phyloP scores from a whole-genome alignment of 2,329 filamentous ascomycete species.

The Leptoxyphium fumago region DNA sequence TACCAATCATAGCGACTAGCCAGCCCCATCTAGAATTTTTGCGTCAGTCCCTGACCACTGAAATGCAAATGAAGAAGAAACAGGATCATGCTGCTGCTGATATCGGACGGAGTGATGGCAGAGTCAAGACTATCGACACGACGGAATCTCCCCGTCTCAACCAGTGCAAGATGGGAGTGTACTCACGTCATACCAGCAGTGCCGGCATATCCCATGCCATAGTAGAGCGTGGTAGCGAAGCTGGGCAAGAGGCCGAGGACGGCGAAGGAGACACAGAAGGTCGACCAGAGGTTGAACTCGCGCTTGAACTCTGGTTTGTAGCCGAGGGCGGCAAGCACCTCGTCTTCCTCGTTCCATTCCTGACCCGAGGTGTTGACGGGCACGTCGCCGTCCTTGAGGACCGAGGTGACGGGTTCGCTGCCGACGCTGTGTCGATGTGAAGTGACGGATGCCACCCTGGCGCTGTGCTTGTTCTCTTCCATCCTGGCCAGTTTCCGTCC shows the following conservation, averaged over 20 bases:
- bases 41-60: no score
- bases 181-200: constrained; percentile 39
- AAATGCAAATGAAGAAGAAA: no score
- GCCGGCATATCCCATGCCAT: constrained; percentile 44
- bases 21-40: constrained; percentile 44
- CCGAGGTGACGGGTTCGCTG: constrained; percentile 38
- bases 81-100: no score
- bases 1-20: constrained; percentile 57
- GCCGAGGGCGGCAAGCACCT: constrained; percentile 46
- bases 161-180: neutral
- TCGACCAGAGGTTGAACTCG: constrained; percentile 60
- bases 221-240: constrained; percentile 57
- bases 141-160: no score
- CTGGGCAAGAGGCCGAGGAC: constrained; percentile 56
- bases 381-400: constrained; percentile 33
- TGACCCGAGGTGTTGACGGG: constrained; percentile 29
- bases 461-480: constrained; percentile 6
- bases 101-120: no score
- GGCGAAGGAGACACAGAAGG: constrained; percentile 60
- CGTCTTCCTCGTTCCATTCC: constrained; percentile 41
- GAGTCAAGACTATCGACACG: no score
- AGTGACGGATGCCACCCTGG: constrained; percentile 6
- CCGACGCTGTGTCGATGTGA: constrained; percentile 24
- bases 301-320: constrained; percentile 52
- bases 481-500: no score